Base-by-base conservation (phyloP, 1,284 basidiomycete genomes). In the Moesziomyces aphidis region DNA sequence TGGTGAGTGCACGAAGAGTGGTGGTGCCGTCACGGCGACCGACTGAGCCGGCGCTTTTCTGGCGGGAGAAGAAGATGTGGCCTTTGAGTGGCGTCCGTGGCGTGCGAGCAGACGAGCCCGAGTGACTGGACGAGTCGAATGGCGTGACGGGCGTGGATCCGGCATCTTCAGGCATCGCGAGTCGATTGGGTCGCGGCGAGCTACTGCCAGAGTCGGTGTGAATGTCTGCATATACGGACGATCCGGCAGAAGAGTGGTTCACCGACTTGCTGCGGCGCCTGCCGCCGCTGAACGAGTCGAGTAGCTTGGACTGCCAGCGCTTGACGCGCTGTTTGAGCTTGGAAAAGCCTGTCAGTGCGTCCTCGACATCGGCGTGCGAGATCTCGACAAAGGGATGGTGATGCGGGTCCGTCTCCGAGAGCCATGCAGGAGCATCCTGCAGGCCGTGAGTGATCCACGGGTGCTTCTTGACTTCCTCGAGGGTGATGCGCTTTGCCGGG, bases 391-490 rank as follows among this genome's bases (percentile, higher is more conserved):
- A 88, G 17, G 89, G 87, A 57, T 87, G 87, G 47, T 87, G 88
- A 54, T 88, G 87, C 3, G 90, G 90, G 50, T 90, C 90, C 1
- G 93, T 96, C 58, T 90, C 89, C 17, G 88, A 85, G 9, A 95
- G 88, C 95, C 95, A 97, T n/a, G 88, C 87, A 0, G 89, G 87
- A 0, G 91, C 89, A 61, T 93, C 89, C 19, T 88, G 84, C 31
- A 97, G 87, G 23, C 68, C 75, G 9, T 53, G 67, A 4, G 68
- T 68, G 61, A 95, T 90, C 92, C 95, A 98, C 4, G 90, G 88
- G 91, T 86, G 73, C 93, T 72, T 73, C 89, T 97, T 97, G 76
- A 95, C 90, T 76, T 92, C 88, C 44, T 91, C 90, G 44, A 98
- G 88, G 28, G 90, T 92, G 61, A 96, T 93, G 54, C 96, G 89